A percentile compares a stretch with the other conserved stretches of the same genome.
Evolutionary conservation across 1,284 basidiomycete species (phyloP).

Genomic region (Athelia sp.): DNA sequence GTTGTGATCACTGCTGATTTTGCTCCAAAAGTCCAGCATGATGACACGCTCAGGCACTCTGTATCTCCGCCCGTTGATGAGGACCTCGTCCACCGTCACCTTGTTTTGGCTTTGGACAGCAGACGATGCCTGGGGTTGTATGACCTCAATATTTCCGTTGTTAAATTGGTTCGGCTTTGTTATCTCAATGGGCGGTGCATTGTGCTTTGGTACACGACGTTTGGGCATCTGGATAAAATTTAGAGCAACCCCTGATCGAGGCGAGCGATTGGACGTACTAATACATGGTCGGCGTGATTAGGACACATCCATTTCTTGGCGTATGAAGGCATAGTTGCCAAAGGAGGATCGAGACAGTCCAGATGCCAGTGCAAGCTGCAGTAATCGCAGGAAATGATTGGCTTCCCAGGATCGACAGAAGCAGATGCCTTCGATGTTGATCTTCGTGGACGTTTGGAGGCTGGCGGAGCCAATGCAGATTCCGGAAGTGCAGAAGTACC

Average conservation of each 20-base stretch:
- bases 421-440: conserved; percentile 34
- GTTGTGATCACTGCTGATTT: conserved; percentile 48
- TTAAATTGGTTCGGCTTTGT: conserved; percentile 69
- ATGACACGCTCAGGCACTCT: conserved; percentile 93
- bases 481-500: conserved; percentile 71
- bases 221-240: conserved; percentile 54
- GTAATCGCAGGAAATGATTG: conserved; percentile 92
- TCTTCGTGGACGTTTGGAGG: conserved; percentile 49
- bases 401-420: conserved; percentile 51
- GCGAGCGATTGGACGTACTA: conserved; percentile 41
- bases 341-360: conserved; percentile 91
- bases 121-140: conserved; percentile 56
- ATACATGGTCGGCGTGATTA: conserved; percentile 81
- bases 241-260: conserved; percentile 7
- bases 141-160: conserved; percentile 90
- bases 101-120: conserved; percentile 33
- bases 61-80: conserved; percentile 83
- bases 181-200: conserved; percentile 64
- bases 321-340: conserved; percentile 81
- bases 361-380: conserved; percentile 96
- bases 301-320: conserved; percentile 99
- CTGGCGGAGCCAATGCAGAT: conserved; percentile 44
- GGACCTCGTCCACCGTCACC: conserved; percentile 65
- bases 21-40: conserved; percentile 94
- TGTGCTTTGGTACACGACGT: conserved; percentile 70